phyloP scores from a whole-genome alignment of 768 basidiomycete genomes.

The Mycena maculata region DNA sequence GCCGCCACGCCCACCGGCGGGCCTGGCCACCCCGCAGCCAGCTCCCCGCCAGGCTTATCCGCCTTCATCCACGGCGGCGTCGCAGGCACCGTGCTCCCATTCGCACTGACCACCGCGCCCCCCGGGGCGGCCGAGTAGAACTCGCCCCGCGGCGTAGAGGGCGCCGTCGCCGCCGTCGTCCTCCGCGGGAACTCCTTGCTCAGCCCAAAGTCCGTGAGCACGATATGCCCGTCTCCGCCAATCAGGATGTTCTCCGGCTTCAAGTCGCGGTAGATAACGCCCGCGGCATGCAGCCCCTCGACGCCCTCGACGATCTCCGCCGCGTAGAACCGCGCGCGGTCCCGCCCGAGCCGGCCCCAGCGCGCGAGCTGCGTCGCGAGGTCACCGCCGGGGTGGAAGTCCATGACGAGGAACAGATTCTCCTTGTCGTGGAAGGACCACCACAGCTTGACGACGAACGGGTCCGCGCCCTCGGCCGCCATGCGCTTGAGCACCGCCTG shows the following conservation, averaged over 20 bases:
- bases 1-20: slow-evolving; percentile 54
- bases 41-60: slow-evolving; percentile 65
- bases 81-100: slow-evolving; percentile 48
- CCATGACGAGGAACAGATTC: slow-evolving; percentile 97
- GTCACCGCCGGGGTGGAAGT: slow-evolving; percentile 97
- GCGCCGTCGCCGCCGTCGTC: slow-evolving; percentile 56
- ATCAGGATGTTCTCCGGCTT: slow-evolving; percentile 98
- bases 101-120: slow-evolving; percentile 8
- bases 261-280: slow-evolving; percentile 97
- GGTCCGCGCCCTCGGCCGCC: slow-evolving; percentile 88
- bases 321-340: slow-evolving; percentile 96
- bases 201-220: slow-evolving; percentile 96
- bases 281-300: slow-evolving; percentile 92
- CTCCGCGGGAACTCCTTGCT: slow-evolving; percentile 89
- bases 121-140: slow-evolving; percentile 63
- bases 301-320: slow-evolving; percentile 98
- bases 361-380: slow-evolving; percentile 97
- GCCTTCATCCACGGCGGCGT: slow-evolving; percentile 85
- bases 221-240: slow-evolving; percentile 93
- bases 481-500: slow-evolving; percentile 95
- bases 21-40: slow-evolving; percentile 68
- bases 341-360: slow-evolving; percentile 93
- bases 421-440: slow-evolving; percentile 99
- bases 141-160: slow-evolving; percentile 69
- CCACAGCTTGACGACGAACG: slow-evolving; percentile 96